Base-by-base conservation (phyloP, 306 rosid species). In the Nissolia schottii region DNA sequence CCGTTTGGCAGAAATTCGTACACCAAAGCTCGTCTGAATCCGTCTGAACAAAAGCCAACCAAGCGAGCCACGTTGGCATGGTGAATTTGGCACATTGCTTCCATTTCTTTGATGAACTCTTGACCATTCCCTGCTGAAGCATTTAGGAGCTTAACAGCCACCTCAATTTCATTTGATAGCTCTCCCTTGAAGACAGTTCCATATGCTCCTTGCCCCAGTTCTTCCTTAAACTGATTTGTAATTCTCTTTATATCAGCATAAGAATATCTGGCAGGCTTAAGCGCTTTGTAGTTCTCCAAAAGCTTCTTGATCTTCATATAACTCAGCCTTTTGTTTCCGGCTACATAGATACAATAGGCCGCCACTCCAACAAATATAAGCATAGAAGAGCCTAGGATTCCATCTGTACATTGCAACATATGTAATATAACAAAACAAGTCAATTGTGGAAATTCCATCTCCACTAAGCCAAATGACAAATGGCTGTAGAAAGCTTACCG, bases 81-180 rank as follows among this genome's bases (percentile, higher is more conserved):
- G 53, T 84, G 82, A 37, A 84, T 84, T 41, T 28, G 69, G 27
- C 83, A 65, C 65, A 77, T 73, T 3, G 70, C 64, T 50, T 80
- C 78, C 70, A 84, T 74, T 58, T 84, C 83, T 49, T 80, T 84
- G 48, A 84, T 80, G 45, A 84, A 77, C 73, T 80, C 83, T 57
- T 77, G 82, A 0, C 80, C 82, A 20, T 84, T 74, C 15, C 54
- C 58, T 0, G 56, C 69, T 45, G 78, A 23, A 13, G 28, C 38
- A 37, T 62, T 77, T 7, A 80, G 72, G 38, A 77, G 35, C 70
- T 77, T 82, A 1, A 77, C 74, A 7, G 70, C 85, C 1, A 82
- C 77, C 6, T 23, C 13, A 34, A 73, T 23, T 32, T 82, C 74
- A 48, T 67, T 54, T 0, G 70, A 72, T 18, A 77, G 45, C 31